Conservation (phyloP, 148 eudicot genomes). For the Rhododendron ovatum region DNA sequence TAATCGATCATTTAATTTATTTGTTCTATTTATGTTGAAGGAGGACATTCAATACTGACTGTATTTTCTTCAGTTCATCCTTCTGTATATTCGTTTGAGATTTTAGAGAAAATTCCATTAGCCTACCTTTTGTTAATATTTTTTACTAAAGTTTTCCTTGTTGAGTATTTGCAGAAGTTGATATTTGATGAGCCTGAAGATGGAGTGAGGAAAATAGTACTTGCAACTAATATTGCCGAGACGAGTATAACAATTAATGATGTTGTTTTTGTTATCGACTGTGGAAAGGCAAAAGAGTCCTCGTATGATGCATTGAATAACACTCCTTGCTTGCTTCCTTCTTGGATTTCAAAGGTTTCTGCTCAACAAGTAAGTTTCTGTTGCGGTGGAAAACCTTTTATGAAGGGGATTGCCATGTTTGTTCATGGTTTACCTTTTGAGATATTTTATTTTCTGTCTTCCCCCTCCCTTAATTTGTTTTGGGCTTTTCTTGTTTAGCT, state of each 20-base stretch:
- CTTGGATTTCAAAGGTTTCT: constrained; percentile 97
- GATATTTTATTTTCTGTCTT: neutral
- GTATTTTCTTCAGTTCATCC: neutral
- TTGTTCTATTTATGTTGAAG: neutral
- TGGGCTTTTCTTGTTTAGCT: neutral
- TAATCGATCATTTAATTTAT: neutral
- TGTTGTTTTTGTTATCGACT: constrained; percentile 91
- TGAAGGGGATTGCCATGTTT: neutral
- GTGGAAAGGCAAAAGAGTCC: constrained; percentile 98
- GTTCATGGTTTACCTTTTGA: constrained; percentile 7
- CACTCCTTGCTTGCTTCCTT: constrained; percentile 91
- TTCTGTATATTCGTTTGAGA: neutral
- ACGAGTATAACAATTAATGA: constrained; percentile 97
- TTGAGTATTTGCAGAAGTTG: constrained; percentile 51
- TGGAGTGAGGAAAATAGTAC: constrained; percentile 84
- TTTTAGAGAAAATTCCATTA: neutral
- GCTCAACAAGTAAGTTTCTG: constrained; percentile 67
- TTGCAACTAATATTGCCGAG: constrained; percentile 98
- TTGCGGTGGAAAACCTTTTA: neutral
- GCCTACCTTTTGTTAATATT: neutral
- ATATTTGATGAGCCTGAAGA: constrained; percentile 82
- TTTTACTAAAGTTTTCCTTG: neutral
- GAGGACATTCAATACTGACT: neutral
- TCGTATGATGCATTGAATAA: constrained; percentile 96
- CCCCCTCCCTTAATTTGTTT: neutral